Percentiles rank a stretch among this genome's conserved stretches.
These are phyloP conservation scores for Moricandia arvensis DNA, from an alignment of 345 rosid species.

Conservation along the genomic window DNA sequence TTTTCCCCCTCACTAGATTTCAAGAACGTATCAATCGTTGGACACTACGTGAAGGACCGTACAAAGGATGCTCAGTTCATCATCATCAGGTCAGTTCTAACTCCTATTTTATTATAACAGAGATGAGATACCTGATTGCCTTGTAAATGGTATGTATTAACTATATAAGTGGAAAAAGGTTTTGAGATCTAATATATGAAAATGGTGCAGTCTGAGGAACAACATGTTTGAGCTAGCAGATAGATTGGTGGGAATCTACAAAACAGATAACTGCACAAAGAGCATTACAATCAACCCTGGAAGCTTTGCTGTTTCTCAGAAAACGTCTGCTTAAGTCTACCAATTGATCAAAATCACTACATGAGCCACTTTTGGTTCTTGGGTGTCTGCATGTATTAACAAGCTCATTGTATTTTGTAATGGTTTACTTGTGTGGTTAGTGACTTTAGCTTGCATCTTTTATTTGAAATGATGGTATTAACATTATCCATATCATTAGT, in stretches of 20 bases:
- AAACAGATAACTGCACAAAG: conserved; percentile 95
- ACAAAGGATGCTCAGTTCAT: conserved; percentile 95
- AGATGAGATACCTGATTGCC: not conserved
- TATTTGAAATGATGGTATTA: not conserved
- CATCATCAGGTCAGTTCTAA: conserved; percentile 67
- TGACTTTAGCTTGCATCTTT: not conserved
- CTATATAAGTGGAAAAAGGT: not conserved
- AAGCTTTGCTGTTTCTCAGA: conserved; percentile 69
- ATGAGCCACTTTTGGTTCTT: not conserved
- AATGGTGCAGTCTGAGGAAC: conserved; percentile 80
- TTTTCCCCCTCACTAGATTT: conserved; percentile 52
- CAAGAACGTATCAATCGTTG: conserved; percentile 97
- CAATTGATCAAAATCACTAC: not conserved
- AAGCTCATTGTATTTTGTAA: conserved; percentile 6
- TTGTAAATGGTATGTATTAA: too few species aligned
- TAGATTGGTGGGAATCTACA: conserved; percentile 90
- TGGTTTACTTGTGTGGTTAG: conserved; percentile 1
- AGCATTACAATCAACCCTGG: conserved; percentile 94
- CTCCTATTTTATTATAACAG: not conserved
- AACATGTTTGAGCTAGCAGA: conserved; percentile 99
- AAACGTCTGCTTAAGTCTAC: conserved; percentile 39
- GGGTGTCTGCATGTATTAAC: conserved; percentile 6
- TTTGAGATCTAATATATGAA: conserved; percentile 12
- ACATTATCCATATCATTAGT: not conserved
- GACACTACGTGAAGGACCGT: conserved; percentile 95